Percentiles rank a stretch among this genome's conserved stretches.
Conservation (phyloP, 1,139 yeast genomes). For the Pichia sp. region DNA sequence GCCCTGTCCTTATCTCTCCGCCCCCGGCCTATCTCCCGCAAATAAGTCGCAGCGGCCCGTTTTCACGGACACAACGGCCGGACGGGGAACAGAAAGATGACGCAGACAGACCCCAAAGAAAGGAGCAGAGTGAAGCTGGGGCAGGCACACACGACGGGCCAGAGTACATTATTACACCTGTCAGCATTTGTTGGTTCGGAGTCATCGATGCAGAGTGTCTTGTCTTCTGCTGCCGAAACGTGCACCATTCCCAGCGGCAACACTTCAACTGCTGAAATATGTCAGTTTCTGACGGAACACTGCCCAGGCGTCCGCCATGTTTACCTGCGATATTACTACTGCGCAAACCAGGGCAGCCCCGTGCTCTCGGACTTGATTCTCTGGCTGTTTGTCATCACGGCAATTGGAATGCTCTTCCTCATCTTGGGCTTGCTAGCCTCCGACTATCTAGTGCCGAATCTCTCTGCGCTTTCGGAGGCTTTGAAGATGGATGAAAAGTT, state of each 20-base stretch:
- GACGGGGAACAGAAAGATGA: no score
- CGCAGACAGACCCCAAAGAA: no score
- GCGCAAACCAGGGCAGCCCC: slow-evolving; percentile 12
- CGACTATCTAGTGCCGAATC: slow-evolving; percentile 70
- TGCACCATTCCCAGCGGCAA: slow-evolving; percentile 14
- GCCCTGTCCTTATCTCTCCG: no score
- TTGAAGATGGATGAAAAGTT: slow-evolving; percentile 69
- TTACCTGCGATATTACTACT: slow-evolving; percentile 22
- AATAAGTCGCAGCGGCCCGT: no score
- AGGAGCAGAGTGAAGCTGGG: no score
- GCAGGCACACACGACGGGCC: no score
- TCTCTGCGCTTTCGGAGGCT: slow-evolving; percentile 55
- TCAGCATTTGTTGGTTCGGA: neutral
- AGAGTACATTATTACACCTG: neutral
- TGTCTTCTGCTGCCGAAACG: neutral
- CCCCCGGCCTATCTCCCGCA: no score
- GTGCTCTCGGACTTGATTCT: slow-evolving; percentile 10
- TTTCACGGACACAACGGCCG: no score
- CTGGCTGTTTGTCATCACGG: slow-evolving; percentile 5
- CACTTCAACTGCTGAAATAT: slow-evolving; percentile 13
- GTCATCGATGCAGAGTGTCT: neutral
- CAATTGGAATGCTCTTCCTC: slow-evolving; percentile 13
- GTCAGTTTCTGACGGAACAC: slow-evolving; percentile 16
- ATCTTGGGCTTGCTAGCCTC: slow-evolving; percentile 70
- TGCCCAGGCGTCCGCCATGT: slow-evolving; percentile 18